Percentiles rank a stretch among this genome's conserved stretches.
phyloP scores from a whole-genome alignment of 495 filamentous ascomycete species.

The Copromyces sp. region DNA sequence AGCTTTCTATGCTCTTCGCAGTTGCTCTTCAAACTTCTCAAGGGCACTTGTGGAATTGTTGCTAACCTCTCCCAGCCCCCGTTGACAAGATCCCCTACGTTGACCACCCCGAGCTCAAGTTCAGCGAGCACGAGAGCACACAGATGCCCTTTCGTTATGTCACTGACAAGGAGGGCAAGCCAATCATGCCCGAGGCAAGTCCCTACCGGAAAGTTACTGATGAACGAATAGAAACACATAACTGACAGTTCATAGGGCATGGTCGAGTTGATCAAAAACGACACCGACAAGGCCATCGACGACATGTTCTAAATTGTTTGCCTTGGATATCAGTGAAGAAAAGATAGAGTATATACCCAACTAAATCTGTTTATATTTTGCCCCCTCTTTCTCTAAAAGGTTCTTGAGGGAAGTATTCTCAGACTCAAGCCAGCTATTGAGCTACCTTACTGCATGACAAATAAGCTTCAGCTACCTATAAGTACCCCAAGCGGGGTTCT shows the following conservation, averaged over 20 bases:
- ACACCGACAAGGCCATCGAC: constrained; percentile 82
- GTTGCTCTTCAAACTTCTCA: neutral
- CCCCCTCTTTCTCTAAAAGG: too few species aligned
- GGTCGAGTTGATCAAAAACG: constrained; percentile 85
- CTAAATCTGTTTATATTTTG: neutral
- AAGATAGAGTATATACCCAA: neutral
- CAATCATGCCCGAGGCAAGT: constrained; percentile 82
- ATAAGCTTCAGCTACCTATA: neutral
- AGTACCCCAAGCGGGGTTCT: constrained; percentile 6
- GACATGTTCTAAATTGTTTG: constrained; percentile 56
- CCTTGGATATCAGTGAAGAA: neutral
- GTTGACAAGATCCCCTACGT: constrained; percentile 68
- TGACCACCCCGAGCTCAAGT: constrained; percentile 77
- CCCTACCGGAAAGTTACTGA: neutral
- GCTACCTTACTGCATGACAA: neutral
- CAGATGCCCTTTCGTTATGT: constrained; percentile 98
- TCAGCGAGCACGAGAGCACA: constrained; percentile 85
- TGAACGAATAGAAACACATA: neutral
- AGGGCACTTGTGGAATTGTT: neutral
- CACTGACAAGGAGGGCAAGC: constrained; percentile 57
- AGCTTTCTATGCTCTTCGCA: neutral
- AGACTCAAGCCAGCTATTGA: neutral
- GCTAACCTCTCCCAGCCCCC: constrained; percentile 40
- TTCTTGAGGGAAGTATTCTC: neutral
- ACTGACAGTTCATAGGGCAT: constrained; percentile 54